Evolutionary conservation across 495 filamentous ascomycete genomes (phyloP).

Genomic region (Neurospora tetraspora): DNA sequence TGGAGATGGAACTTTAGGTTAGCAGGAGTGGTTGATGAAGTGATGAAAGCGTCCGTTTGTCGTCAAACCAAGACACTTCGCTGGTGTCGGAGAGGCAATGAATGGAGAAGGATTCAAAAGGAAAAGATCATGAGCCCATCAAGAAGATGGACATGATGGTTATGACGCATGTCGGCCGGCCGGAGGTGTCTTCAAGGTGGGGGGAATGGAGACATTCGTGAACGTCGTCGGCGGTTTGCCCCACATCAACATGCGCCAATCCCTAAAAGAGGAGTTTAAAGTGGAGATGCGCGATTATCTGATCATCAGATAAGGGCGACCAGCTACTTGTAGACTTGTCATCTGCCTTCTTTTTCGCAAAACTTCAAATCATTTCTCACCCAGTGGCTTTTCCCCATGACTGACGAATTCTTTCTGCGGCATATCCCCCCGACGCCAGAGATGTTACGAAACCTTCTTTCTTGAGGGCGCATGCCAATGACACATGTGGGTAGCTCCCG

Average conservation of each 20-base stretch:
- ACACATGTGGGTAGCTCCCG: not conserved
- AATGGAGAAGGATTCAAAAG: too few species aligned
- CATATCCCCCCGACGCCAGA: not conserved
- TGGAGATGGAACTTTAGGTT: not conserved
- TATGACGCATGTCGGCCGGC: not conserved
- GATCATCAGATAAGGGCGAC: not conserved
- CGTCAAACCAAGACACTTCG: not conserved
- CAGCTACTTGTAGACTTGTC: too few species aligned
- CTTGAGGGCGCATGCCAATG: not conserved
- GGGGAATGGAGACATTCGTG: not conserved
- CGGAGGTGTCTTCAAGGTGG: not conserved
- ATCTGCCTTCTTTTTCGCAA: not conserved
- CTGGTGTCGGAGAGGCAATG: not conserved
- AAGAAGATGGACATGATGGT: not conserved
- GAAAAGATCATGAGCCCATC: not conserved
- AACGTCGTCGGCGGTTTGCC: not conserved
- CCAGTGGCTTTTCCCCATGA: not conserved
- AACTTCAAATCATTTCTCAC: not conserved
- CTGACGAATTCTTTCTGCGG: not conserved
- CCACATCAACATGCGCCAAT: not conserved
- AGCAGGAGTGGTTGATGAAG: not conserved
- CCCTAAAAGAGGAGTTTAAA: not conserved
- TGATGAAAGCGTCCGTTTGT: not conserved
- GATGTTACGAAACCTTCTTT: not conserved
- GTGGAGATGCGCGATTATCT: not conserved